Evolutionary conservation across 164 flowering plant genomes (phyloP).

Genomic region (Tetrastigma voinierianum): DNA sequence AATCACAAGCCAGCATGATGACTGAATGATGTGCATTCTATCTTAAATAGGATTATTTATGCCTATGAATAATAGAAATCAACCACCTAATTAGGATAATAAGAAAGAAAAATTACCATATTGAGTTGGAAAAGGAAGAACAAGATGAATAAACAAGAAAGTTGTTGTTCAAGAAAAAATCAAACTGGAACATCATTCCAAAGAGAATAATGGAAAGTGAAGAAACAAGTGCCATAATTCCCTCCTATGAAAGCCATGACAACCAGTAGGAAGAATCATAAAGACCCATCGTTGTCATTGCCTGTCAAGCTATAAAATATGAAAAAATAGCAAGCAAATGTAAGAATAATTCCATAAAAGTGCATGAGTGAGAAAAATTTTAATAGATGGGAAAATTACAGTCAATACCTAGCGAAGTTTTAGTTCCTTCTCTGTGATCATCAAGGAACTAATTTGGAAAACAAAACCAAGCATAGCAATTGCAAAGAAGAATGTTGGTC

Average conservation of each 20-base stretch:
- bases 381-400: neutral
- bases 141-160: slow-evolving; percentile 67
- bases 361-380: neutral
- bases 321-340: neutral
- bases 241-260: slow-evolving; percentile 96
- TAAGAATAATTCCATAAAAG: neutral
- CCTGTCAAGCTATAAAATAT: slow-evolving; percentile 49
- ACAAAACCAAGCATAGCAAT: slow-evolving; percentile 90
- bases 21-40: neutral
- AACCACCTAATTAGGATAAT: neutral
- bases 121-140: slow-evolving; percentile 91
- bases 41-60: too few species aligned
- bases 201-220: slow-evolving; percentile 73
- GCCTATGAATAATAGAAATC: neutral
- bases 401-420: slow-evolving; percentile 88
- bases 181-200: slow-evolving; percentile 94
- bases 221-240: slow-evolving; percentile 54
- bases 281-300: slow-evolving; percentile 93
- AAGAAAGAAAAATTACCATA: slow-evolving; percentile 58
- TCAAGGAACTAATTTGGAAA: slow-evolving; percentile 79
- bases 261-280: slow-evolving; percentile 95
- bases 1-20: slow-evolving; percentile 11
- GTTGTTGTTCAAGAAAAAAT: slow-evolving; percentile 88
- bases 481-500: slow-evolving; percentile 88
- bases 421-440: slow-evolving; percentile 86